Conservation (phyloP, 495 filamentous ascomycete genomes). For the Aspergillus conjunctus region DNA sequence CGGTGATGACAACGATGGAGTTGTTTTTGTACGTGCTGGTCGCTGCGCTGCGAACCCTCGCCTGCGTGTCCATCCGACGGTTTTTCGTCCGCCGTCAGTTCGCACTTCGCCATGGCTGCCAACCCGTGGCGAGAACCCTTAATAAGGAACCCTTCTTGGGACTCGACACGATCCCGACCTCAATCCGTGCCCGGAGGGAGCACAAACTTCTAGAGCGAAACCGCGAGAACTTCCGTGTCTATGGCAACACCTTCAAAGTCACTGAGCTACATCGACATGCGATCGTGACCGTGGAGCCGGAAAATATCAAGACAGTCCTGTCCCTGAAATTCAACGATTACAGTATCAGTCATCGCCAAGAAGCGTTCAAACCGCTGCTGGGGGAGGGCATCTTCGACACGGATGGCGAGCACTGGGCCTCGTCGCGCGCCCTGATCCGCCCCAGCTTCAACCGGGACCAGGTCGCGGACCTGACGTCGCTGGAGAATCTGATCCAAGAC, state of each 20-base stretch:
- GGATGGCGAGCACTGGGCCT: constrained; percentile 62
- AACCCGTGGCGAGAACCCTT: constrained; percentile 5
- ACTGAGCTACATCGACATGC: not conserved
- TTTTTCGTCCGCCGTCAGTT: constrained; percentile 9
- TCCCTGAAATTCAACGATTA: constrained; percentile 72
- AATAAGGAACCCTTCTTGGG: constrained; percentile 11
- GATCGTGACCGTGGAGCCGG: constrained; percentile 63
- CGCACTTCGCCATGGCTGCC: constrained; percentile 9
- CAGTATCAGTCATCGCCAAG: constrained; percentile 36
- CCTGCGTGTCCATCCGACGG: constrained; percentile 10
- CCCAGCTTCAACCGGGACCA: constrained; percentile 43
- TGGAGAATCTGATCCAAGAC: constrained; percentile 52
- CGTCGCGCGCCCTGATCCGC: constrained; percentile 48
- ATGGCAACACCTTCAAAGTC: constrained; percentile 13
- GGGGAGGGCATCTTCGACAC: constrained; percentile 62
- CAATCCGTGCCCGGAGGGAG: not conserved
- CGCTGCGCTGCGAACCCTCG: not conserved
- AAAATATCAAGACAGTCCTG: constrained; percentile 79
- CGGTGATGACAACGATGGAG: not conserved
- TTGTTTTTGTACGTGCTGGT: not conserved
- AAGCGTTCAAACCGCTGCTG: constrained; percentile 43
- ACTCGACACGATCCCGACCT: constrained; percentile 2
- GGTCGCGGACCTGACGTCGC: constrained; percentile 35
- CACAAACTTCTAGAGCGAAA: constrained; percentile 7
- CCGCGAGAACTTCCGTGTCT: not conserved